These are phyloP conservation scores for Talaromyces sp. DNA, from an alignment of 2,329 filamentous ascomycete species.

Conservation along the genomic window DNA sequence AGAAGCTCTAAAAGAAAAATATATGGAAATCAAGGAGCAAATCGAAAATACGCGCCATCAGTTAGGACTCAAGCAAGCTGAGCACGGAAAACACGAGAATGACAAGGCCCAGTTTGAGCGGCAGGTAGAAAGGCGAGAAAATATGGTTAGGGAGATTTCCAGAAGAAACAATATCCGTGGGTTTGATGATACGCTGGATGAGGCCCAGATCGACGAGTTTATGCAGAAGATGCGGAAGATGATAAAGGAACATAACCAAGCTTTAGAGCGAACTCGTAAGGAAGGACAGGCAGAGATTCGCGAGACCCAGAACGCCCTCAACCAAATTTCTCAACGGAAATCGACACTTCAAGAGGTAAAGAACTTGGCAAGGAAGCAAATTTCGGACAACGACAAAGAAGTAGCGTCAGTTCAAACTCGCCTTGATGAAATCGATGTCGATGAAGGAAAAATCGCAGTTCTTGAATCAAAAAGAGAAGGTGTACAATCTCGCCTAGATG, in stretches of 20 bases:
- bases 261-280: conserved; percentile 67
- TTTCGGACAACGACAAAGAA: conserved; percentile 66
- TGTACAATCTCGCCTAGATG: conserved; percentile 56
- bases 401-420: conserved; percentile 60
- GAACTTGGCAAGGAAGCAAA: conserved; percentile 64
- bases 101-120: conserved; percentile 83
- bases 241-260: conserved; percentile 69
- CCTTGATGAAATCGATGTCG: conserved; percentile 67
- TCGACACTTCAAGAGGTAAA: conserved; percentile 69
- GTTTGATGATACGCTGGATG: conserved; percentile 72
- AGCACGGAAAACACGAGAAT: conserved; percentile 68
- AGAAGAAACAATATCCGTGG: conserved; percentile 73
- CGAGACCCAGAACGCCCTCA: conserved; percentile 65
- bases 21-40: conserved; percentile 54
- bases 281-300: conserved; percentile 70
- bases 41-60: conserved; percentile 43
- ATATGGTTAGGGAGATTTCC: conserved; percentile 72
- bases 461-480: conserved; percentile 70
- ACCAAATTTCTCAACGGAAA: conserved; percentile 67
- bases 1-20: conserved; percentile 57
- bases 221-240: conserved; percentile 70
- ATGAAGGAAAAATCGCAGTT: conserved; percentile 76
- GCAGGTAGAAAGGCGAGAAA: conserved; percentile 64
- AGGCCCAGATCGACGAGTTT: conserved; percentile 68
- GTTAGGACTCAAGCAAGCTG: conserved; percentile 35